Conservation (phyloP, 2,329 filamentous ascomycete species). For the Fusarium camptoceras region DNA sequence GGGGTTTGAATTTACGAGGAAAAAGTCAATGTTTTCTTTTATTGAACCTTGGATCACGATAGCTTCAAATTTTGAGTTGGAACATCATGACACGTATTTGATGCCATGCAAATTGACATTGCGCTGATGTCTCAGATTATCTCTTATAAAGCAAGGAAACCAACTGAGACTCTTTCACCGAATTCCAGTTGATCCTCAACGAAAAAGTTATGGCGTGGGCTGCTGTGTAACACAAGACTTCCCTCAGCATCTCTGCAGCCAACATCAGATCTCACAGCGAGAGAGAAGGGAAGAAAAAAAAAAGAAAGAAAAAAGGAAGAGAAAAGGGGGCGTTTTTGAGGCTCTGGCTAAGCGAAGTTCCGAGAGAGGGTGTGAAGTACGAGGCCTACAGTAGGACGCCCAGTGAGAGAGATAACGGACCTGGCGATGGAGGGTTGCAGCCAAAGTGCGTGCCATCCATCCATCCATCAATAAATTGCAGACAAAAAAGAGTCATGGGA, state of each 20-base stretch:
- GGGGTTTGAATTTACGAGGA: conserved; percentile 1
- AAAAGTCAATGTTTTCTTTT: conserved; percentile 8
- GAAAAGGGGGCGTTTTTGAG: conserved; percentile 31
- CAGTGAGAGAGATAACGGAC: conserved; percentile 29
- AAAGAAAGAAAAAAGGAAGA: background rate
- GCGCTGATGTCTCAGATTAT: background rate
- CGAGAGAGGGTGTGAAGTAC: conserved; percentile 32
- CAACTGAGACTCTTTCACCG: background rate
- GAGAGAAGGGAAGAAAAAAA: no score
- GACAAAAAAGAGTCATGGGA: conserved; percentile 2
- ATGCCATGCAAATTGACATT: background rate
- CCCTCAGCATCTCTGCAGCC: conserved; percentile 29
- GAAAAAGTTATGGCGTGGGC: conserved; percentile 16
- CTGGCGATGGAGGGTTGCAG: conserved; percentile 31
- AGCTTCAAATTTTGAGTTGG: conserved; percentile 6
- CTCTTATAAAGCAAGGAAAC: background rate
- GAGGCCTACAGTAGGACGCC: conserved; percentile 7
- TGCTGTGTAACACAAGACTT: conserved; percentile 24
- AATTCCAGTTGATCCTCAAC: conserved; percentile 25
- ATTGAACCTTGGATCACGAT: conserved; percentile 22
- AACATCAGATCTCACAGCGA: conserved; percentile 34
- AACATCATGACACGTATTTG: background rate
- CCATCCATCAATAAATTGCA: background rate
- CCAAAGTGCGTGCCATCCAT: background rate
- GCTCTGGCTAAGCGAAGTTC: conserved; percentile 27